Percentiles rank a stretch among this genome's conserved stretches.
phyloP scores from a whole-genome alignment of 148 eudicot genomes.

The Spergularia marina region DNA sequence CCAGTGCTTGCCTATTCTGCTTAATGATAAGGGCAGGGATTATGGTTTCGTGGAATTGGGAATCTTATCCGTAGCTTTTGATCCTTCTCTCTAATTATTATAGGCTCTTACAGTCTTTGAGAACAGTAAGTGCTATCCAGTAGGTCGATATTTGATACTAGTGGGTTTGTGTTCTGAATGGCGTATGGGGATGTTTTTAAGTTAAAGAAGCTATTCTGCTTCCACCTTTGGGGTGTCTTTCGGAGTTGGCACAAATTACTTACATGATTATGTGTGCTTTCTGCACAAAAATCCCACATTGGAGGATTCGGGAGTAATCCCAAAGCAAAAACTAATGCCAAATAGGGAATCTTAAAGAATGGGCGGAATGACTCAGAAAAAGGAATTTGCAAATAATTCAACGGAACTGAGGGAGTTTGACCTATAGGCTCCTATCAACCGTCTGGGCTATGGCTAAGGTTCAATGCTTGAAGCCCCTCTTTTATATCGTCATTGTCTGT shows the following conservation, averaged over 20 bases:
- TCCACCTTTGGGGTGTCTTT: not conserved
- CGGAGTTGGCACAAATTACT: not conserved
- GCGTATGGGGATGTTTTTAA: not conserved
- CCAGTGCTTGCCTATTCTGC: not conserved
- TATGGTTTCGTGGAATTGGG: not conserved
- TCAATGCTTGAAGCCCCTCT: too few species aligned
- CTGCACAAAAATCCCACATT: too few species aligned
- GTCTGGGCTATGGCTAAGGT: not conserved
- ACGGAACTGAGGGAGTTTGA: too few species aligned
- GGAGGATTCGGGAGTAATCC: too few species aligned
- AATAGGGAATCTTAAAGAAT: too few species aligned
- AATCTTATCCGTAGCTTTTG: not conserved
- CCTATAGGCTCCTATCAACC: too few species aligned
- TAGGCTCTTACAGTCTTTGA: not conserved
- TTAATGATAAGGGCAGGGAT: not conserved
- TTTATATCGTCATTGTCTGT: not conserved
- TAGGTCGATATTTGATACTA: not conserved
- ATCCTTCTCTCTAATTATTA: not conserved
- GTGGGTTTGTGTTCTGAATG: not conserved
- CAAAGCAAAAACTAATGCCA: too few species aligned
- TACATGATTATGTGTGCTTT: too few species aligned
- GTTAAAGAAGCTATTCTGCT: not conserved
- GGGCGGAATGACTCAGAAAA: too few species aligned
- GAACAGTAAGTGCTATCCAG: not conserved
- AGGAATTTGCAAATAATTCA: too few species aligned